Evolutionary conservation across 768 basidiomycete genomes (phyloP).

Genomic region (Leccinum aurantiacum): DNA sequence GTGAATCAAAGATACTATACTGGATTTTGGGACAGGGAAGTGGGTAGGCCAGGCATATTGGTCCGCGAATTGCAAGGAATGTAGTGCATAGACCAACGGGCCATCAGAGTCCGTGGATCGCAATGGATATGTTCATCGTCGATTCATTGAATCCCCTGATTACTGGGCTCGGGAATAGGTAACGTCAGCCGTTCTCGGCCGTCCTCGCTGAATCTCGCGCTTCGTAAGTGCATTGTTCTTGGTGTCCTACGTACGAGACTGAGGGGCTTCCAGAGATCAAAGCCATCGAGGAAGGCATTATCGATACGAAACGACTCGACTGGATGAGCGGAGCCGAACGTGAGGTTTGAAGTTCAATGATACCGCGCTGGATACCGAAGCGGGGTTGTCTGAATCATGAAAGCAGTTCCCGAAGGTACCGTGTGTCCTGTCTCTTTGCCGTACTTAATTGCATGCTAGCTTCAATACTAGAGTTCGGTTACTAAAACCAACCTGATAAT

Average conservation of each 20-base stretch:
- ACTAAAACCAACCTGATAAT: not conserved
- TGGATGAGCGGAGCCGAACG: not conserved
- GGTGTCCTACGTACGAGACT: not conserved
- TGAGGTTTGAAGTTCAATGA: not conserved
- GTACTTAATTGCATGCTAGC: not conserved
- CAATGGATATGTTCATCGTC: not conserved
- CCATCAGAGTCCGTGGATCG: not conserved
- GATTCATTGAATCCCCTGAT: not conserved
- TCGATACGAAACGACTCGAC: not conserved
- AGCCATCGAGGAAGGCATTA: not conserved
- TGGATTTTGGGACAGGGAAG: conserved; percentile 49
- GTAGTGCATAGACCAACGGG: not conserved
- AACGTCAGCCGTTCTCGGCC: not conserved
- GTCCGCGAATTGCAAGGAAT: not conserved
- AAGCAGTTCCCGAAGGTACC: not conserved
- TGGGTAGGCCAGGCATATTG: conserved; percentile 44
- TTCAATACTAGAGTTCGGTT: not conserved
- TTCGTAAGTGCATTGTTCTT: too few species aligned
- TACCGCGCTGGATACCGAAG: not conserved
- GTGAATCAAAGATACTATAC: too few species aligned
- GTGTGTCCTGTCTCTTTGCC: not conserved
- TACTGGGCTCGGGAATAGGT: not conserved
- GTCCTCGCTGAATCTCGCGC: not conserved
- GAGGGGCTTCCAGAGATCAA: not conserved
- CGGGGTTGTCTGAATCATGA: too few species aligned